A percentile compares a stretch with the other conserved stretches of the same genome.
Conservation (phyloP, 331 rosid species). For the Malus hybrid region DNA sequence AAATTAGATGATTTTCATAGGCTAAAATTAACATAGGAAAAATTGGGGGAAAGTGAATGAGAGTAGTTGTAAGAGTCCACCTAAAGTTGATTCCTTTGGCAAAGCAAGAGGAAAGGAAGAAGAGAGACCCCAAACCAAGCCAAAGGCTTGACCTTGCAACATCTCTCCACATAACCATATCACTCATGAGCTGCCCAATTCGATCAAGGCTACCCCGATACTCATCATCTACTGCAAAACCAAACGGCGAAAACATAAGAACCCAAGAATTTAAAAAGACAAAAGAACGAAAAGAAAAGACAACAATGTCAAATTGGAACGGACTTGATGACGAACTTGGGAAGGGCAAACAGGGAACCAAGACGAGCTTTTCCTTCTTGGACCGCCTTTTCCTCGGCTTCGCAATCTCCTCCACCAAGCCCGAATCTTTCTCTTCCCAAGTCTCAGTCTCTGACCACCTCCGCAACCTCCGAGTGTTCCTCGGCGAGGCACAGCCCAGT, state of each 20-base stretch:
- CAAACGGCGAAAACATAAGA: not conserved
- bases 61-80: not conserved
- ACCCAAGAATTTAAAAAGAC: not conserved
- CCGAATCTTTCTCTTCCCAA: slow-evolving; percentile 32
- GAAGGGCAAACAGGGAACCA: slow-evolving; percentile 37
- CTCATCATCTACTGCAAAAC: slow-evolving; percentile 31
- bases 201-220: slow-evolving; percentile 42
- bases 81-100: slow-evolving; percentile 56
- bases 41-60: too few relatives aligned
- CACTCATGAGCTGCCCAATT: slow-evolving; percentile 46
- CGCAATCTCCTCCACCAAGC: slow-evolving; percentile 42
- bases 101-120: slow-evolving; percentile 62
- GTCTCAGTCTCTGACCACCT: slow-evolving; percentile 17
- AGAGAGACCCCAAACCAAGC: slow-evolving; percentile 73
- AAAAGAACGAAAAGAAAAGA: not conserved
- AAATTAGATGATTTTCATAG: too few relatives aligned
- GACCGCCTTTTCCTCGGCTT: slow-evolving; percentile 48
- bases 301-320: not conserved
- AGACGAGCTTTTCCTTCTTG: slow-evolving; percentile 56
- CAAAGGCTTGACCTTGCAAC: slow-evolving; percentile 66
- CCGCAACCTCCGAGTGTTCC: slow-evolving; percentile 47
- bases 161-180: slow-evolving; percentile 88
- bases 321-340: slow-evolving; percentile 47
- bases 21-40: too few relatives aligned
- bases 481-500: slow-evolving; percentile 59